These are phyloP conservation scores for Endocalyx cinctus DNA, from an alignment of 2,329 filamentous ascomycete genomes.

Conservation along the genomic window DNA sequence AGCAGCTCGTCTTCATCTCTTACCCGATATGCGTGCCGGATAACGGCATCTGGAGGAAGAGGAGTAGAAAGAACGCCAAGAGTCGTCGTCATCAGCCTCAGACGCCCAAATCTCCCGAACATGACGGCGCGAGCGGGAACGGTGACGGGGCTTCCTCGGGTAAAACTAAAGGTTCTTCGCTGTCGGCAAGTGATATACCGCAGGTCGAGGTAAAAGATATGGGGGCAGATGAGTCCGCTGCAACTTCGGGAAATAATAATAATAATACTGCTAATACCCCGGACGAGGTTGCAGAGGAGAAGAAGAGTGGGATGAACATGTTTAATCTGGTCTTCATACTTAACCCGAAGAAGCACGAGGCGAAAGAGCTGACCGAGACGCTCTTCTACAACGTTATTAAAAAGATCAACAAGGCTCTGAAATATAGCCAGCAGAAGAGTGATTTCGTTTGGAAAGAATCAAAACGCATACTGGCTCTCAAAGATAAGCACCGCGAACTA, in stretches of 20 bases:
- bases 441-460: conserved; percentile 92
- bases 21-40: conserved; percentile 79
- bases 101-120: conserved; percentile 22
- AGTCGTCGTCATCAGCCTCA: too few relatives aligned
- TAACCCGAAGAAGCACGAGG: conserved; percentile 72
- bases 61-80: conserved; percentile 41
- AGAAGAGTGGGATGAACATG: conserved; percentile 80
- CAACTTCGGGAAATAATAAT: too few relatives aligned
- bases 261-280: conserved; percentile 28
- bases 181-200: conserved; percentile 13
- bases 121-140: conserved; percentile 16
- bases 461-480: conserved; percentile 73
- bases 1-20: conserved; percentile 74
- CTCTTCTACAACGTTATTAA: conserved; percentile 86
- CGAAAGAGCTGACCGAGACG: conserved; percentile 67
- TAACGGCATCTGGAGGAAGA: conserved; percentile 72
- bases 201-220: conserved; percentile 22
- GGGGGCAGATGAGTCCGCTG: conserved; percentile 27
- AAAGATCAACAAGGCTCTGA: conserved; percentile 87
- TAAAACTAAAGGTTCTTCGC: too few relatives aligned
- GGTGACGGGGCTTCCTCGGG: too few relatives aligned
- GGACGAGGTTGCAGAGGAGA: conserved; percentile 50
- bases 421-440: conserved; percentile 84
- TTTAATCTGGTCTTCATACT: conserved; percentile 96
- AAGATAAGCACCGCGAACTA: conserved; percentile 68